Base-by-base conservation (phyloP, 1,139 yeast species). In the Taphrina deformans region DNA sequence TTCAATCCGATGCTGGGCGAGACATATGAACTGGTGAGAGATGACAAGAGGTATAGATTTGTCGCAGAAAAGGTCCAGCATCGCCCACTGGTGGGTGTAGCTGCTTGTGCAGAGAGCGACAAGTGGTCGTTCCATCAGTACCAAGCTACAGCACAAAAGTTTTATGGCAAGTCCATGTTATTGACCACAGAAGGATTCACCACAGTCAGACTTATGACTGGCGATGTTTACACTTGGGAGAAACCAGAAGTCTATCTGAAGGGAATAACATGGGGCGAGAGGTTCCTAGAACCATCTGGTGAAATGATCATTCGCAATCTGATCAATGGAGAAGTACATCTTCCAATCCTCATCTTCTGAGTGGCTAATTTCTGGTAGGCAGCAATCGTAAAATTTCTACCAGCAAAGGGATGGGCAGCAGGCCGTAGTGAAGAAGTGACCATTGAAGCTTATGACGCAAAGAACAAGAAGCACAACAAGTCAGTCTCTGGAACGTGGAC, bases 161-260 rank as follows among this genome's bases (percentile, higher is more conserved):
- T 89, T 72, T 93, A 97, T 96, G 98, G 98, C 62, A 93, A 93
- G 76, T 87, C 91, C 50, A 85, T 90, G 14, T 98, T 93, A 75
- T 79, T 93, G 67, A 82, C 83, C 58, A 89, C 90, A 69, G 84
- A 83, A 62, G 99, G 99, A 1, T 62, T 64, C n/a, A 63, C 70
- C 12, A 61, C 59, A 23, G 76, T 9, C 12, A 52, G 50, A 7
- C 21, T 71, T 14, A 24, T 29, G 16, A 48, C 62, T 7, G 55
- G 59, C 7, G 66, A 58, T 21, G 61, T 65, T 10, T 89, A 85
- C 73, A 83, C 85, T 67, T 93, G 96, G 93, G 75, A 79, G 21
- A 93, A 87, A 70, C 97, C 99, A 9, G 84, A 89, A 0, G 85
- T 96, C 0, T 81, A 89, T 73, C 78, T 93, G 72, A 87, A 93